Evolutionary conservation across 176 grass and related monocot genomes (phyloP).

Genomic region (Themeda triandra): DNA sequence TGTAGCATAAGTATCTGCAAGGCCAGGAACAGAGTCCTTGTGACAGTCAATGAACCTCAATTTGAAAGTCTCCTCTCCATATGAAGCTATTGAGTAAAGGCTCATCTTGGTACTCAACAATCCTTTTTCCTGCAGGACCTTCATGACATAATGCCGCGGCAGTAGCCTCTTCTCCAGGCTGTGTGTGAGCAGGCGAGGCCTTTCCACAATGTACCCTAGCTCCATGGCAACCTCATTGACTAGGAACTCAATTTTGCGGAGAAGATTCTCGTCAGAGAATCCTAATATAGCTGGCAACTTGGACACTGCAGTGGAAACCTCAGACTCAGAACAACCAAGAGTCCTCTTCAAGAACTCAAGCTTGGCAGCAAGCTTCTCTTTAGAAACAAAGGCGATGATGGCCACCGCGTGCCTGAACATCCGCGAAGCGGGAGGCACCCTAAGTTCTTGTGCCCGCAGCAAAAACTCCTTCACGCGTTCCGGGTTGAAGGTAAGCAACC

Average conservation of each 20-base stretch:
- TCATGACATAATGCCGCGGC: neutral
- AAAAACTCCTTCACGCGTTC: neutral
- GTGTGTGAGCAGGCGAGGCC: neutral
- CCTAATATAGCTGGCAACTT: neutral
- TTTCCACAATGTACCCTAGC: neutral
- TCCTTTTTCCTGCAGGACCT: neutral
- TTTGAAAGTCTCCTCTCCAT: neutral
- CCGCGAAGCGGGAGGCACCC: neutral
- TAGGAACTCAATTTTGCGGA: neutral
- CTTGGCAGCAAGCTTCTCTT: neutral
- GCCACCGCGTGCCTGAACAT: neutral
- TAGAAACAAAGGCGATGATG: rapidly evolving
- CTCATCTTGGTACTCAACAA: neutral
- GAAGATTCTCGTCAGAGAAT: neutral
- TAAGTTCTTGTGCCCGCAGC: neutral
- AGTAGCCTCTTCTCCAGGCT: neutral
- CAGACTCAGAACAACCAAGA: neutral
- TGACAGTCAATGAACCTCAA: neutral
- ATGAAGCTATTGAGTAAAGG: neutral
- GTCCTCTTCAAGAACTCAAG: neutral
- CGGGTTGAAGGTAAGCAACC: neutral
- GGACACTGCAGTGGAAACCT: neutral
- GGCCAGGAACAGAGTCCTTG: neutral
- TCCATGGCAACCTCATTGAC: neutral
- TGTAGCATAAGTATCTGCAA: neutral